Conservation (phyloP, 805 yeast genomes). For the Candida krabiensis region DNA sequence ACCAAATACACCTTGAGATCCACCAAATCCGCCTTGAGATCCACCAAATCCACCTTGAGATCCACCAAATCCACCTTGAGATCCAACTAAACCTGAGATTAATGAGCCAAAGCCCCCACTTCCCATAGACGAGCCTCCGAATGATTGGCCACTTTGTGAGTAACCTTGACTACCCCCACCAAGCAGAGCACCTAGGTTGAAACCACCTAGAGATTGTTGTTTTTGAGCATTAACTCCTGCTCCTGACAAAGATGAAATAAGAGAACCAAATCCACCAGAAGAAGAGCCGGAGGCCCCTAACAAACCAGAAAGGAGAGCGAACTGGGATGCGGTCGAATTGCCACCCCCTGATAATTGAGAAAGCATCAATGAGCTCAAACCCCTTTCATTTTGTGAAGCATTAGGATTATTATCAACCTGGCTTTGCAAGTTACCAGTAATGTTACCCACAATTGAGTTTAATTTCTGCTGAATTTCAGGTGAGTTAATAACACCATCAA, state of each 20-base stretch:
- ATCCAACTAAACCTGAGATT: constrained; percentile 15
- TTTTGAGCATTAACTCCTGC: constrained; percentile 24
- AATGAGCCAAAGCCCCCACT: constrained; percentile 22
- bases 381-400: constrained; percentile 28
- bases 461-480: constrained; percentile 33
- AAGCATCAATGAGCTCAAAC: constrained; percentile 27
- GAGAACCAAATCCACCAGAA: constrained; percentile 24
- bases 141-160: too few species aligned
- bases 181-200: constrained; percentile 26
- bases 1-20: constrained; percentile 5
- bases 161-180: constrained; percentile 11
- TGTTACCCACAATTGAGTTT: constrained; percentile 20
- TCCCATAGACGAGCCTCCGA: constrained; percentile 9
- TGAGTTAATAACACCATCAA: constrained; percentile 31
- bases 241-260: constrained; percentile 25
- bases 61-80: constrained; percentile 13
- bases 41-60: constrained; percentile 18
- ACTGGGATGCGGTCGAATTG: constrained; percentile 26
- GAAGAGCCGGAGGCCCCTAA: constrained; percentile 18
- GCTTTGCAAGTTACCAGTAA: constrained; percentile 23
- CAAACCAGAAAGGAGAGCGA: constrained; percentile 27
- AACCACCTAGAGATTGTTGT: constrained; percentile 28
- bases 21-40: constrained; percentile 10
- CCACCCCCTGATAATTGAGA: constrained; percentile 28
- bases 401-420: constrained; percentile 23